Percentiles rank a stretch among this genome's conserved stretches.
Evolutionary conservation across 345 rosid species (phyloP).

Genomic region (Angophora floribunda): DNA sequence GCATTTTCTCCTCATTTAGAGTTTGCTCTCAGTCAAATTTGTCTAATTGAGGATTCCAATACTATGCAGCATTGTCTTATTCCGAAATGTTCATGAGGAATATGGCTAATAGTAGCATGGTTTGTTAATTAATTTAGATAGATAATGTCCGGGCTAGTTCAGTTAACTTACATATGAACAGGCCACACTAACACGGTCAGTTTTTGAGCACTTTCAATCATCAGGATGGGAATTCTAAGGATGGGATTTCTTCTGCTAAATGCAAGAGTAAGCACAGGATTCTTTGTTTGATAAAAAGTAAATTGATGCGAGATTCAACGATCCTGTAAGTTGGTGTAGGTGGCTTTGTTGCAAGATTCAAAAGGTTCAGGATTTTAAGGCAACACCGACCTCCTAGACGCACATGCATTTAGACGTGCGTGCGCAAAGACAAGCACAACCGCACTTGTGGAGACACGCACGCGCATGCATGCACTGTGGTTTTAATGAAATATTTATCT

Average conservation of each 20-base stretch:
- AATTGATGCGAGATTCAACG: background rate
- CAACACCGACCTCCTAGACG: background rate
- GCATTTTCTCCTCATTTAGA: background rate
- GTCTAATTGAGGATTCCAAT: background rate
- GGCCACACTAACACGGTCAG: background rate
- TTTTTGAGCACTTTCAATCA: background rate
- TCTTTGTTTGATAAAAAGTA: background rate
- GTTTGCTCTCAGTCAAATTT: background rate
- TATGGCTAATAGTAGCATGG: background rate
- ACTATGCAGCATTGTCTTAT: background rate
- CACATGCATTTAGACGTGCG: background rate
- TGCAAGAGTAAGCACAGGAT: background rate
- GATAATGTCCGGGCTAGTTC: background rate
- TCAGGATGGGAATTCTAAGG: background rate
- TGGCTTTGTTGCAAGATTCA: background rate
- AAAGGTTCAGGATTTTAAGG: background rate
- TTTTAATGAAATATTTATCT: background rate
- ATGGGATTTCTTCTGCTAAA: background rate
- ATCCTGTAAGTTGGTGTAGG: background rate
- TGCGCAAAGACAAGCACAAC: background rate
- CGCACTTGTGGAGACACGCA: background rate
- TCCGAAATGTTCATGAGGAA: background rate
- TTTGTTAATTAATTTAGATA: background rate
- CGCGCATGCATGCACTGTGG: rapidly evolving
- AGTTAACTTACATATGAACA: background rate